These are phyloP conservation scores for Catunica adiposa DNA, from an alignment of 2,329 filamentous ascomycete genomes.

Conservation along the genomic window DNA sequence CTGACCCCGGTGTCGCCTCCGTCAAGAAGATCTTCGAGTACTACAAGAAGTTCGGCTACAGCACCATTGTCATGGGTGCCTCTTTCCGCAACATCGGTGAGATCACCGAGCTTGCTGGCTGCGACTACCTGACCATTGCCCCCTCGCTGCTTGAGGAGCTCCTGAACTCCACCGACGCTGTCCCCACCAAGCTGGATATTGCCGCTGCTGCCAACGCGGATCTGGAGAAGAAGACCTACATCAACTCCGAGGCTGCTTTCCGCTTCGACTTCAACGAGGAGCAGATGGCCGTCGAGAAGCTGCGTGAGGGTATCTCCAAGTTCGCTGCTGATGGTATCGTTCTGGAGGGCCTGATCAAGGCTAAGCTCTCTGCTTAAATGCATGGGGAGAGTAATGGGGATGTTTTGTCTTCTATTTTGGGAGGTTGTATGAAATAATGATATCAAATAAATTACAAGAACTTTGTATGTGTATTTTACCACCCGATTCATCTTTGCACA, in stretches of 20 bases:
- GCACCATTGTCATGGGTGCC: conserved; percentile 98
- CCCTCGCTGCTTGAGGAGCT: conserved; percentile 71
- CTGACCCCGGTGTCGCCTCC: conserved; percentile 91
- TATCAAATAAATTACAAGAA: neutral
- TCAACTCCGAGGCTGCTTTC: conserved; percentile 78
- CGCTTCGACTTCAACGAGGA: conserved; percentile 99
- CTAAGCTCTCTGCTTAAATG: conserved; percentile 50
- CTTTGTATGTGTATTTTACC: neutral
- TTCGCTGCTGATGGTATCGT: conserved; percentile 92
- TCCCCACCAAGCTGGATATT: conserved; percentile 87
- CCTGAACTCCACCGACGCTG: conserved; percentile 60
- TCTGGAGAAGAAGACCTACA: conserved; percentile 79
- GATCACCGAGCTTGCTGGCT: conserved; percentile 95
- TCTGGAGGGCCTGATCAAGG: conserved; percentile 78
- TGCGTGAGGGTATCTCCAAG: conserved; percentile 98
- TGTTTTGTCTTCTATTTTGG: too few relatives aligned
- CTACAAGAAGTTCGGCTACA: conserved; percentile 99
- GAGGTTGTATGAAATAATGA: neutral
- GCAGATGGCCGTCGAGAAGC: conserved; percentile 98
- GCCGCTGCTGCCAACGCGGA: conserved; percentile 47
- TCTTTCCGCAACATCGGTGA: conserved; percentile 94
- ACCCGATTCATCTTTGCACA: too few relatives aligned
- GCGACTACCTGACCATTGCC: conserved; percentile 88
- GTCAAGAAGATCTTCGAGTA: conserved; percentile 97
- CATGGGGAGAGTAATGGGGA: neutral